These are phyloP conservation scores for Diplotaxis tenuifolia DNA, from an alignment of 345 rosid genomes.

Conservation along the genomic window DNA sequence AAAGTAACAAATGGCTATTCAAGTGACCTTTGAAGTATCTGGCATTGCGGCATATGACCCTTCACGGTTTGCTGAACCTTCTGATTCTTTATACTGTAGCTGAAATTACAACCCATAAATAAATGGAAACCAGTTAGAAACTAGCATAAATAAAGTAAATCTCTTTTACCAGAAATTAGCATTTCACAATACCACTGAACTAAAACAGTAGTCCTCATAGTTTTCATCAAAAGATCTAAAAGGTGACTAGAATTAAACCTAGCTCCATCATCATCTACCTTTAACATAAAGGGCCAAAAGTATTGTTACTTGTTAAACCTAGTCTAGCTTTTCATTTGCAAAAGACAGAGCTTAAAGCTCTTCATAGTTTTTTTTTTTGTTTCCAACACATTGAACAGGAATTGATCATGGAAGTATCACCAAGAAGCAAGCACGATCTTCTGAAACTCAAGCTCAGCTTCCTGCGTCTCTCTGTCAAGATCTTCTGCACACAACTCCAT, in stretches of 20 bases:
- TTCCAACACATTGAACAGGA: constrained; percentile 6
- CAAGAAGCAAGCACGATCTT: constrained; percentile 45
- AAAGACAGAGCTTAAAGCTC: constrained; percentile 4
- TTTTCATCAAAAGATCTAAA: not conserved
- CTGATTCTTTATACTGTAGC: too few relatives aligned
- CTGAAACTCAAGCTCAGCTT: constrained; percentile 32
- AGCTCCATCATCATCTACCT: not conserved
- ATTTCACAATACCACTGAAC: not conserved
- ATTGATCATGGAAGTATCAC: constrained; percentile 30
- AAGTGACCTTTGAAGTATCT: too few relatives aligned
- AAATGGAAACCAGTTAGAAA: too few relatives aligned
- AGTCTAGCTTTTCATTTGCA: not conserved
- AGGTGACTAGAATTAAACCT: not conserved
- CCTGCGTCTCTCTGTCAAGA: constrained; percentile 15
- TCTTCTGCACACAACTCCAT: constrained; percentile 19
- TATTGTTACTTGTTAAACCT: not conserved
- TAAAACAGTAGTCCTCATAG: not conserved
- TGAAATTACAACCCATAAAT: too few relatives aligned
- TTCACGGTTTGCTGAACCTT: too few relatives aligned
- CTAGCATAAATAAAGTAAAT: too few relatives aligned
- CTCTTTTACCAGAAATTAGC: not conserved
- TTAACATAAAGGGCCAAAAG: not conserved
- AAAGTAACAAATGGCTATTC: too few relatives aligned
- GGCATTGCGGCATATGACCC: too few relatives aligned
- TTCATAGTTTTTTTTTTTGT: not conserved